Percentiles rank a stretch among this genome's conserved stretches.
These are phyloP conservation scores for Cryphonectria carpinicola DNA, from an alignment of 2,329 filamentous ascomycete genomes.

Conservation along the genomic window DNA sequence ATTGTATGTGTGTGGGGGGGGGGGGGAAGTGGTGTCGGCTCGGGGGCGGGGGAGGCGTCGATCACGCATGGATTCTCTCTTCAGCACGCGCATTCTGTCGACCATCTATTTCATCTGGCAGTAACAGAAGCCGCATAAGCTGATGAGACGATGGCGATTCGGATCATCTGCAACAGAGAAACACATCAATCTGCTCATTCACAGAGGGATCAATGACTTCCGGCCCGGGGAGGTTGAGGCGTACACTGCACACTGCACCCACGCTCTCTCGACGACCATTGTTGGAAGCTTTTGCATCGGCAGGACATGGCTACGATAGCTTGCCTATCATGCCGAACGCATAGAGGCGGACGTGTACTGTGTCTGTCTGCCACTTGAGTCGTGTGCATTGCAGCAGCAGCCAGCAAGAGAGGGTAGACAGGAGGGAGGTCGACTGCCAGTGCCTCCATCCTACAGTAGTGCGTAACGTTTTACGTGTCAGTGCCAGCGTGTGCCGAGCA, in stretches of 20 bases:
- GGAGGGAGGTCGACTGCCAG: background rate
- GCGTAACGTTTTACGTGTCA: conserved; percentile 24
- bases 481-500: conserved; percentile 12
- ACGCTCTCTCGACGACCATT: background rate
- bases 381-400: background rate
- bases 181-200: background rate
- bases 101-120: background rate
- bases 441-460: conserved; percentile 2
- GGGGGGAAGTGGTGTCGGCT: too few relatives aligned
- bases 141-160: background rate
- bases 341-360: background rate
- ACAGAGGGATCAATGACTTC: background rate
- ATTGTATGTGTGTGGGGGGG: background rate
- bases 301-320: background rate
- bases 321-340: background rate
- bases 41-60: too few relatives aligned
- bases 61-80: background rate
- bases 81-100: background rate
- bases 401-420: background rate
- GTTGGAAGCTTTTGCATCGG: background rate
- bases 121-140: background rate
- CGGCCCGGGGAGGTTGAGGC: background rate
- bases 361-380: background rate
- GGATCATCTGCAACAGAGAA: background rate
- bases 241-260: background rate